These are phyloP conservation scores for Boletus reticuloceps DNA, from an alignment of 768 basidiomycete genomes.

Conservation along the genomic window DNA sequence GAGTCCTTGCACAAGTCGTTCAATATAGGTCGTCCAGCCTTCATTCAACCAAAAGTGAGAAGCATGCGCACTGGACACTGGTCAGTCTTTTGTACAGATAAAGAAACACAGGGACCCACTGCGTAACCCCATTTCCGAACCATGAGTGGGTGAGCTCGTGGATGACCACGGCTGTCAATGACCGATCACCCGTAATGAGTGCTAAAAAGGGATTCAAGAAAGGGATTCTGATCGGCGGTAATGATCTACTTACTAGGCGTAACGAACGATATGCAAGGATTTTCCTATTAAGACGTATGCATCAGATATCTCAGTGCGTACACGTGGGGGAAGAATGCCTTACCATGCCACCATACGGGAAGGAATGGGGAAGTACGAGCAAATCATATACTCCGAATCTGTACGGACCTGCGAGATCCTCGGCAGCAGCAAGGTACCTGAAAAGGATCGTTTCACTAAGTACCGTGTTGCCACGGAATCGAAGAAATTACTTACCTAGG, in stretches of 20 bases:
- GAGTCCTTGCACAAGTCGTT: conserved; percentile 70
- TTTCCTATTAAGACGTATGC: conserved; percentile 60
- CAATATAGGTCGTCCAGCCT: conserved; percentile 94
- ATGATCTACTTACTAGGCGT: conserved; percentile 64
- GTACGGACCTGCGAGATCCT: conserved; percentile 73
- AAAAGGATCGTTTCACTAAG: neutral
- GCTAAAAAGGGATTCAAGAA: conserved; percentile 37
- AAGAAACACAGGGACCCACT: conserved; percentile 28
- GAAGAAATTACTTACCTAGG: conserved; percentile 61
- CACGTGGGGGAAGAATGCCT: neutral
- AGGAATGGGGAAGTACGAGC: conserved; percentile 84
- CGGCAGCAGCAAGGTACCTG: conserved; percentile 72
- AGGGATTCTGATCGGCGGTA: no score
- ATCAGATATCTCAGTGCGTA: no score
- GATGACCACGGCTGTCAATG: conserved; percentile 84
- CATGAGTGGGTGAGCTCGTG: conserved; percentile 87
- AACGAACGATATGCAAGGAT: conserved; percentile 82
- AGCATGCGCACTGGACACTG: conserved; percentile 51
- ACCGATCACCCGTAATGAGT: conserved; percentile 82
- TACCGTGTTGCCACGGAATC: no score
- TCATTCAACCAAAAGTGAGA: conserved; percentile 90
- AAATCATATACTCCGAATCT: conserved; percentile 87
- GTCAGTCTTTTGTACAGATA: neutral
- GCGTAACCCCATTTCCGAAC: conserved; percentile 91
- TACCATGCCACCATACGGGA: conserved; percentile 92